phyloP scores from a whole-genome alignment of 345 rosid genomes.

The Syzygium grande region DNA sequence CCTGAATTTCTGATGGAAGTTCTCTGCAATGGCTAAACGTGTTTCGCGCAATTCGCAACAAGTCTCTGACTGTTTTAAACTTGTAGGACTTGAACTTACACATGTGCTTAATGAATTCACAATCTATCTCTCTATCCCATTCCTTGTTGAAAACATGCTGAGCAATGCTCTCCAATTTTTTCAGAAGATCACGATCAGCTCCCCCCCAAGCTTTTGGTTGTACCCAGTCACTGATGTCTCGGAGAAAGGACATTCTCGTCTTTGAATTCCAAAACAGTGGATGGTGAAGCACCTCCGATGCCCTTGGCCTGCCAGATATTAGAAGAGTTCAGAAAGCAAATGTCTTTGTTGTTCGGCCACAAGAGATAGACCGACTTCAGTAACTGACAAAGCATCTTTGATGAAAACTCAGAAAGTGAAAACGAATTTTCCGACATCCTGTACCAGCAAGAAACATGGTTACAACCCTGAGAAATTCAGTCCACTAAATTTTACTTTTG shows the following conservation, averaged over 20 bases:
- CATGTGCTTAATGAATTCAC: slow-evolving; percentile 52
- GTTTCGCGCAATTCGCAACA: slow-evolving; percentile 77
- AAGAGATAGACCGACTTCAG: not conserved
- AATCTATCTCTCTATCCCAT: slow-evolving; percentile 85
- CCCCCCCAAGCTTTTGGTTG: slow-evolving; percentile 62
- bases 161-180: slow-evolving; percentile 58
- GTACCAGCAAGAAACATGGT: not conserved
- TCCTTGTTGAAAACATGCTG: slow-evolving; percentile 59
- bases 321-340: not conserved
- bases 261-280: slow-evolving; percentile 91
- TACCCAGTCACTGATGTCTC: slow-evolving; percentile 79
- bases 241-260: slow-evolving; percentile 72
- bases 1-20: slow-evolving; percentile 81
- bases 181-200: slow-evolving; percentile 38
- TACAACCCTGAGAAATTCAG: not conserved
- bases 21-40: slow-evolving; percentile 83
- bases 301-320: slow-evolving; percentile 48
- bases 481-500: not conserved
- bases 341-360: not conserved
- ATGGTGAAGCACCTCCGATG: slow-evolving; percentile 62
- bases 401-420: not conserved
- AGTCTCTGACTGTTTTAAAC: slow-evolving; percentile 68
- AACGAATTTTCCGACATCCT: not conserved
- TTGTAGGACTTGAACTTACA: slow-evolving; percentile 72
- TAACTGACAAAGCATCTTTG: not conserved